A percentile compares a stretch with the other conserved stretches of the same genome.
Conservation (phyloP, 768 basidiomycete species). For the Leccinellum luteum region DNA sequence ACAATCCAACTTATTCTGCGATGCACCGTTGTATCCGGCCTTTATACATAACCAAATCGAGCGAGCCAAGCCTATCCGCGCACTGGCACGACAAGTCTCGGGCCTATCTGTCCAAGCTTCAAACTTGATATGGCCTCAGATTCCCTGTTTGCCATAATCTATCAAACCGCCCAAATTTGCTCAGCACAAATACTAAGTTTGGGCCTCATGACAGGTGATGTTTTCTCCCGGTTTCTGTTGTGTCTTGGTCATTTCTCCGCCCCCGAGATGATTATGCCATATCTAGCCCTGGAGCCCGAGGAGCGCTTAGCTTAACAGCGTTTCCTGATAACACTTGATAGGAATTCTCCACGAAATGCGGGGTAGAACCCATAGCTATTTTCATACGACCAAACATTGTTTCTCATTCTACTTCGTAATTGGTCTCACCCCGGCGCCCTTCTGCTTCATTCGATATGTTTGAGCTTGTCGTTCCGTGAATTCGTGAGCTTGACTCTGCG, state of each 20-base stretch:
- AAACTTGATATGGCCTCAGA: background rate
- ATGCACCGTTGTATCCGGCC: background rate
- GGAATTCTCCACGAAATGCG: background rate
- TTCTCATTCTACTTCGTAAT: background rate
- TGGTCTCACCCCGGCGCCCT: background rate
- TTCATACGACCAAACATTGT: background rate
- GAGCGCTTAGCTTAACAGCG: background rate
- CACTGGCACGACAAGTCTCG: background rate
- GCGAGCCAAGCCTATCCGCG: background rate
- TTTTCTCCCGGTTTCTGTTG: background rate
- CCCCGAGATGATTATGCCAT: conserved; percentile 3
- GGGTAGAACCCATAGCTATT: conserved; percentile 1
- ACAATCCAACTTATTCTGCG: background rate
- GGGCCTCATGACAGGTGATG: background rate
- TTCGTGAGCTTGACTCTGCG: background rate
- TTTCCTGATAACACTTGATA: conserved; percentile 6
- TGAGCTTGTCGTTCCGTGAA: background rate
- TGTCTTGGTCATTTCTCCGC: background rate
- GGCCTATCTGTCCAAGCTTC: background rate
- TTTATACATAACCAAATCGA: background rate
- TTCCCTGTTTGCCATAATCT: background rate
- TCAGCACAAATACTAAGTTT: background rate
- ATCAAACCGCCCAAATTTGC: background rate
- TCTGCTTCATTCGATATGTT: background rate
- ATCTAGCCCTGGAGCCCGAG: conserved; percentile 4